Evolutionary conservation across 495 filamentous ascomycete genomes (phyloP), one percentile per base, ranked within the genome.

Genomic region (Eremomyces bilateralis): DNA sequence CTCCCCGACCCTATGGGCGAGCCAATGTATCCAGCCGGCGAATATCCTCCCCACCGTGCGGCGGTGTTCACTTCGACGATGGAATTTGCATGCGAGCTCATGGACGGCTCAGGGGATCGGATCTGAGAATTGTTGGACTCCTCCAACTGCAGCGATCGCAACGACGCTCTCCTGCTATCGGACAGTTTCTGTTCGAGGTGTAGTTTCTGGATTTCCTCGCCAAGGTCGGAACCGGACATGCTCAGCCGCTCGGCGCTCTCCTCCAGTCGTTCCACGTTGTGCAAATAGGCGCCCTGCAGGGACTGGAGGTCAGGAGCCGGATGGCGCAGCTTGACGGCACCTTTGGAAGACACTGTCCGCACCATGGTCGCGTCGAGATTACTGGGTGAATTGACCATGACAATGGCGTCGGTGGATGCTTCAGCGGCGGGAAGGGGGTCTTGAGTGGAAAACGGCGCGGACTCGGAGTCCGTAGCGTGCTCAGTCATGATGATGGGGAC

Each of bases 221-320:
- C 80, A 46, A 92, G 76, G 43, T 73, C 63, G 12, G 74, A 73
- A n/a, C 72, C 76, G n/a, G n/a, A n/a, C 49, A 70, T 67, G 46
- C 76, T 83, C 48, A 92, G 58, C 24, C 73, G 66, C 55, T 90
- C 82, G 17, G 82, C 82, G 28, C 71, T 78, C 41, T 72, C 65
- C 47, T 92, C 82, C 42, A 92, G 59, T 29, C 76, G 67, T 50
- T 82, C 76, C 38, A 91, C 73, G 60, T 84, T 85, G 48, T 65
- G 64, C 15, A 71, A 54, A 46, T 76, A 80, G 20, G 75, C 75
- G 17, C 75, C 74, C 45, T 80, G 75, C 29, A 78, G 56, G 15
- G 72, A 68, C 46, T 76, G 73, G 24, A 76, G 55, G 53, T 83
- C 80, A 15, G 80, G 79, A 3, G 64, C 75, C 15, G 80, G 80